Base-by-base conservation (phyloP, 2,329 filamentous ascomycete genomes). In the Sporothrix pseudoabietina region DNA sequence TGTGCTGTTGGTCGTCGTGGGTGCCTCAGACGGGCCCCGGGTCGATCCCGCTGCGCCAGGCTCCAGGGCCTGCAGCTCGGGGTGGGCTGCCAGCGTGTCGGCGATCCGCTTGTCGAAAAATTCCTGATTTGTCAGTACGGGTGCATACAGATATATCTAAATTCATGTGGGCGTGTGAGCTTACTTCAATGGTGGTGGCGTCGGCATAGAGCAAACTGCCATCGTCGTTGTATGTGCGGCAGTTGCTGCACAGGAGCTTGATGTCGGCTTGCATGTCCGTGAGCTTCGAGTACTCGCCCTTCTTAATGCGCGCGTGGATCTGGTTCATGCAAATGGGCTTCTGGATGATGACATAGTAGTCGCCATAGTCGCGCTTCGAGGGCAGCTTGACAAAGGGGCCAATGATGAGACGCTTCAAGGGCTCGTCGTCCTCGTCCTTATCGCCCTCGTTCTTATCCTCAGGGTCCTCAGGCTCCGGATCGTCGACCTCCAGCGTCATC, bases 251-350 rank as follows among this genome's bases (percentile, higher is more conserved):
- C 82, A 99, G 88, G 76, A 95, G 84, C 69, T 90, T 89, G 75
- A 99, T 90, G 79, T 99, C 97, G 77, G 88, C 89, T 72, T 90
- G 88, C 86, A 99, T 89, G 77, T 94, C 93, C 79, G 88, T 90
- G 75, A 98, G 83, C 78, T 88, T 92, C 77, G 89, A 89, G 82
- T 99, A 99, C 80, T 98, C 93, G 79, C 97, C 93, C 82, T 93
- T 95, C 85, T 97, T 98, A 84, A 99, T 97, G 85, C 94, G 95
- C 80, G 92, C 93, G 80, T 93, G 90, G 79, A 99, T 97, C 81
- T 94, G 91, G 78, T 97, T 96, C 92, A 98, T 97, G 79, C 93
- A 95, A 79, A 99, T 98, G 0, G 96, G 96, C 72, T 91, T 91
- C 79, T 91, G 89, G 81, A 99, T 99, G 81, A 98, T 90, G 80